Conservation (phyloP, 2,329 filamentous ascomycete genomes). For the Peltaster fructicola region DNA sequence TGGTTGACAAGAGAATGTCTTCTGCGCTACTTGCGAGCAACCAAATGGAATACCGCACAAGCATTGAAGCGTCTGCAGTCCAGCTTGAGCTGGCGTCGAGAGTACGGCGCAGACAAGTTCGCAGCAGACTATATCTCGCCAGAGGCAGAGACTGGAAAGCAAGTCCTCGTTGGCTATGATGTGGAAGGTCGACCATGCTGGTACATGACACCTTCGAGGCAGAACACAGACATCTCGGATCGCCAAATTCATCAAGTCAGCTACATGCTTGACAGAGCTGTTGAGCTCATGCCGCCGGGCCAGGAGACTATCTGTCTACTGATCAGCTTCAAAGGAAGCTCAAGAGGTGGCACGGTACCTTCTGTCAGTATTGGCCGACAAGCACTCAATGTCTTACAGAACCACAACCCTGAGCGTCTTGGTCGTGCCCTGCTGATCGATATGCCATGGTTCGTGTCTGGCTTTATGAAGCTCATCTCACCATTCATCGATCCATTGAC, state of each 20-base stretch:
- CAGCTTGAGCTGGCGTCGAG: slow-evolving; percentile 74
- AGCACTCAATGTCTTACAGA: slow-evolving; percentile 81
- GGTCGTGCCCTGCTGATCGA: slow-evolving; percentile 82
- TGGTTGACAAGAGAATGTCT: slow-evolving; percentile 89
- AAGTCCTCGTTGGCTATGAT: slow-evolving; percentile 77
- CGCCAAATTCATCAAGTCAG: slow-evolving; percentile 86
- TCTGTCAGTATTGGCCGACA: slow-evolving; percentile 60
- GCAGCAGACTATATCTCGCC: slow-evolving; percentile 76
- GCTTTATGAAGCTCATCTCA: slow-evolving; percentile 91
- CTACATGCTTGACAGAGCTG: slow-evolving; percentile 81
- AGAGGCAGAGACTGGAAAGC: slow-evolving; percentile 95
- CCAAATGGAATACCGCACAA: slow-evolving; percentile 68
- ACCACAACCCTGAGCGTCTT: slow-evolving; percentile 84
- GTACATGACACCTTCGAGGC: slow-evolving; percentile 73
- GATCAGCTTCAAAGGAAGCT: slow-evolving; percentile 78
- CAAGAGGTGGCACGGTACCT: slow-evolving; percentile 59
- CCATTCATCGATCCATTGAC: slow-evolving; percentile 95
- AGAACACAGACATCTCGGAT: slow-evolving; percentile 78
- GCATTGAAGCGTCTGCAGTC: slow-evolving; percentile 62
- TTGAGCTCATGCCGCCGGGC: slow-evolving; percentile 72
- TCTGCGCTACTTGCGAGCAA: slow-evolving; percentile 79
- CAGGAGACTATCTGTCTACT: slow-evolving; percentile 76
- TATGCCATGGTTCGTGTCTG: slow-evolving; percentile 75
- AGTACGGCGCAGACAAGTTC: slow-evolving; percentile 67
- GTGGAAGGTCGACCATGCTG: slow-evolving; percentile 70